Evolutionary conservation across 352 stramenopile species (phyloP).

Genomic region (Lagenidium giganteum): DNA sequence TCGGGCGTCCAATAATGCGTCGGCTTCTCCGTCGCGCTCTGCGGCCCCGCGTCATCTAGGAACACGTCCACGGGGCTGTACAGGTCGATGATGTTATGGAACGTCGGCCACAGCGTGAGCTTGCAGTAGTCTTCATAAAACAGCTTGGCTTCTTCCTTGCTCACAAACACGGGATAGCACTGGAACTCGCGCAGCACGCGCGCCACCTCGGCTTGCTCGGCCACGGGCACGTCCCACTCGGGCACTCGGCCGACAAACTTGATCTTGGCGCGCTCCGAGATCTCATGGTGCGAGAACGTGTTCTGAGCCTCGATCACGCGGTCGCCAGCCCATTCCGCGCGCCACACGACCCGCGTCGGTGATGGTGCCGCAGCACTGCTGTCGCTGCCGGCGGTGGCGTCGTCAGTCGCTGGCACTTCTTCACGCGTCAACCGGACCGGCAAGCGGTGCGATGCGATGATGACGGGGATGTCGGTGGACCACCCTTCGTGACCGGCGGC

Average conservation of each 20-base stretch:
- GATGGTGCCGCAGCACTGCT: background rate
- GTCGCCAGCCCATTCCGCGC: conserved; percentile 66
- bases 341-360: conserved; percentile 24
- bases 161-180: conserved; percentile 65
- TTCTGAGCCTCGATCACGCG: conserved; percentile 73
- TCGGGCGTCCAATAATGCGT: conserved; percentile 60
- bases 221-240: conserved; percentile 40
- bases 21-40: conserved; percentile 6
- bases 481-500: too few relatives aligned
- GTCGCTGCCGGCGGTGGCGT: background rate
- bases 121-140: conserved; percentile 96
- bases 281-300: conserved; percentile 66
- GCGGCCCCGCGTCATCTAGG: conserved; percentile 22
- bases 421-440: conserved; percentile 35
- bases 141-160: conserved; percentile 43
- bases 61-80: conserved; percentile 76
- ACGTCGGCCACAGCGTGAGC: conserved; percentile 94
- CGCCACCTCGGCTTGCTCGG: conserved; percentile 44
- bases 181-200: conserved; percentile 48
- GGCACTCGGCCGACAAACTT: conserved; percentile 68
- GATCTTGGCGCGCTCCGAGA: conserved; percentile 56
- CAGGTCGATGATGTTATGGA: conserved; percentile 95
- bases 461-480: conserved; percentile 51
- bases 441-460: conserved; percentile 70
- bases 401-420: conserved; percentile 2